Conservation (phyloP, 2,329 filamentous ascomycete genomes). For the Alternaria arborescens region DNA sequence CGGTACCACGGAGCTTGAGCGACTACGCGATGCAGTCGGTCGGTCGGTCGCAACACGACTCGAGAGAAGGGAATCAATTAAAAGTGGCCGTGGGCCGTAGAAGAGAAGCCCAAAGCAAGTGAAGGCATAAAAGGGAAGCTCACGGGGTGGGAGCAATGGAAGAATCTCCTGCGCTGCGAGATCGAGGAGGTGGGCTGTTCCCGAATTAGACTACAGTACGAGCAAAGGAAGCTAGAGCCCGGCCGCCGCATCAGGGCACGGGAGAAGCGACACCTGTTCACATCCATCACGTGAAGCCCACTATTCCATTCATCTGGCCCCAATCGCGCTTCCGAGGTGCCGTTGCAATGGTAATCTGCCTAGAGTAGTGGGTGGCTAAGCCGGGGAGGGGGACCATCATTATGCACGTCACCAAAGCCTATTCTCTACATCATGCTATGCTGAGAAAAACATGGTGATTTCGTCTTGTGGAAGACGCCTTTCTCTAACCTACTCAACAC, state of each 20-base stretch:
- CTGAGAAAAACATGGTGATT: not conserved
- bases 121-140: conserved; percentile 23
- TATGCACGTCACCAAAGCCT: conserved; percentile 6
- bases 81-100: conserved; percentile 22
- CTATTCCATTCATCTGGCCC: conserved; percentile 10
- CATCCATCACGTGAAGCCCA: conserved; percentile 20
- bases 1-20: conserved; percentile 20
- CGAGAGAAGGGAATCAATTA: conserved; percentile 20
- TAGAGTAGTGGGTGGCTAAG: not conserved
- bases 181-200: conserved; percentile 32
- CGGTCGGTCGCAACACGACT: not conserved
- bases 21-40: conserved; percentile 11
- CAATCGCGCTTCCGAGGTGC: not conserved
- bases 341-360: not conserved
- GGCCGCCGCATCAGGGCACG: conserved; percentile 19
- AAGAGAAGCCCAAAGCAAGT: conserved; percentile 19
- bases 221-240: conserved; percentile 27
- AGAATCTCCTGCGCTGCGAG: conserved; percentile 33
- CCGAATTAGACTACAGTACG: conserved; percentile 37
- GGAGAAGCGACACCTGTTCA: conserved; percentile 27
- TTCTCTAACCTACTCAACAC: conserved; percentile 10
- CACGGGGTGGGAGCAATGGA: conserved; percentile 22
- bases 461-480: conserved; percentile 9
- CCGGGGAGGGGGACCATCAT: not conserved
- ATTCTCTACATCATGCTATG: not conserved